Percentiles rank a stretch among this genome's conserved stretches.
These are phyloP conservation scores for Corrigiola litoralis DNA, from an alignment of 179 eudicot genomes.

Conservation along the genomic window DNA sequence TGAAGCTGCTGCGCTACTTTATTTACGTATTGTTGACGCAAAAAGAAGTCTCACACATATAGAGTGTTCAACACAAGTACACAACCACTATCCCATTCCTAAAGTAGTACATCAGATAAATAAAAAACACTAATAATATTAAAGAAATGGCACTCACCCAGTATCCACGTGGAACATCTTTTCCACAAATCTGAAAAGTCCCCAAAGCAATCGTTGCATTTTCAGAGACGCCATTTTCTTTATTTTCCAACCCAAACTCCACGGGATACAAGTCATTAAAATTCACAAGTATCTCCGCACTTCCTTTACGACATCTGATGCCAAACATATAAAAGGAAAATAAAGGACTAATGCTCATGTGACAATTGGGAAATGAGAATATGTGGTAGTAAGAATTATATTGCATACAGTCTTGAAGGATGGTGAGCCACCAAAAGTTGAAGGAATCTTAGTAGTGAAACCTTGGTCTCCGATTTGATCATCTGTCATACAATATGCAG, in stretches of 20 bases:
- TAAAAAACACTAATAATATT: background rate
- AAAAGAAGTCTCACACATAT: too few relatives aligned
- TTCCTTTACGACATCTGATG: constrained; percentile 89
- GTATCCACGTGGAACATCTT: constrained; percentile 93
- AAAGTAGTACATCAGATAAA: background rate
- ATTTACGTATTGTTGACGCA: too few relatives aligned
- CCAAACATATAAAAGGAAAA: background rate
- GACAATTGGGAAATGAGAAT: background rate
- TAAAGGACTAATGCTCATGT: background rate
- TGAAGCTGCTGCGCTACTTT: too few relatives aligned
- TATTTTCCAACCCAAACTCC: constrained; percentile 32
- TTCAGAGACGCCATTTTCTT: constrained; percentile 32
- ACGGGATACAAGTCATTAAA: constrained; percentile 75
- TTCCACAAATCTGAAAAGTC: constrained; percentile 75
- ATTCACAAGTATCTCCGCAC: constrained; percentile 83
- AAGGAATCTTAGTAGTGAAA: constrained; percentile 69
- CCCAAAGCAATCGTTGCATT: constrained; percentile 35
- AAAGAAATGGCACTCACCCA: constrained; percentile 55
- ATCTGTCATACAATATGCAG: constrained; percentile 44
- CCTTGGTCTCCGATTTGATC: constrained; percentile 78
- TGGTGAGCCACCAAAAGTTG: constrained; percentile 92
- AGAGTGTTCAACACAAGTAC: too few relatives aligned
- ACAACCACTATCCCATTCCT: background rate
- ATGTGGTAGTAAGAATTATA: constrained; percentile 2
- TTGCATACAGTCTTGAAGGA: constrained; percentile 78